These are phyloP conservation scores for Euphrasia arctica DNA, from an alignment of 305 asterid genomes.

Conservation along the genomic window DNA sequence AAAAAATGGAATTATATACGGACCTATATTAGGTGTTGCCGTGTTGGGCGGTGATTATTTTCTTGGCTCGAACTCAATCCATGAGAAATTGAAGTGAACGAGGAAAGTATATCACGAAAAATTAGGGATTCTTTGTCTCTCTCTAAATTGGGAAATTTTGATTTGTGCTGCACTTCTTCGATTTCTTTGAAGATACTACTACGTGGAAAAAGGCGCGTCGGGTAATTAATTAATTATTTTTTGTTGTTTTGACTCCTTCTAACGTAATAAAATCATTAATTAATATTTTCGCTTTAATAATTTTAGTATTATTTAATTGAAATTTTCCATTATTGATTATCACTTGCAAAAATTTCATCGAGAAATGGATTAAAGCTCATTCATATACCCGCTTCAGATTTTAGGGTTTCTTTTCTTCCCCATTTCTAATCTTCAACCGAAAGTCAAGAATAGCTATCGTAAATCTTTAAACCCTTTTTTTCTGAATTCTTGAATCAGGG, in stretches of 20 bases:
- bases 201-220: constrained; percentile 19
- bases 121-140: constrained; percentile 17
- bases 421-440: constrained; percentile 35
- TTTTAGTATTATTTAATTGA: too few species aligned
- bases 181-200: constrained; percentile 3
- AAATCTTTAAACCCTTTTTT: constrained; percentile 1
- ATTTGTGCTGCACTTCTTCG: constrained; percentile 16
- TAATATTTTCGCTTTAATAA: too few species aligned
- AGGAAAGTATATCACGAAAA: constrained; percentile 28
- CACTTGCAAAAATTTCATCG: too few species aligned
- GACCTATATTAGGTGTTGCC: constrained; percentile 39
- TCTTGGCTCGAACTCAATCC: constrained; percentile 32
- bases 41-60: constrained; percentile 28
- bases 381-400: neutral
- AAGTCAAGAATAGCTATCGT: constrained; percentile 32
- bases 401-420: constrained; percentile 33
- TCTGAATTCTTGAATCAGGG: constrained; percentile 29
- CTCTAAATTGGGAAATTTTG: constrained; percentile 23
- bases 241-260: neutral
- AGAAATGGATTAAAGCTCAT: too few species aligned
- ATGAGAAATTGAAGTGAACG: constrained; percentile 28
- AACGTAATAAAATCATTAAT: too few species aligned
- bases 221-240: neutral
- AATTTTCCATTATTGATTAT: too few species aligned
- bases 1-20: constrained; percentile 18